Conservation (phyloP, 2,329 filamentous ascomycete species). For the Nannizzia gypsea region DNA sequence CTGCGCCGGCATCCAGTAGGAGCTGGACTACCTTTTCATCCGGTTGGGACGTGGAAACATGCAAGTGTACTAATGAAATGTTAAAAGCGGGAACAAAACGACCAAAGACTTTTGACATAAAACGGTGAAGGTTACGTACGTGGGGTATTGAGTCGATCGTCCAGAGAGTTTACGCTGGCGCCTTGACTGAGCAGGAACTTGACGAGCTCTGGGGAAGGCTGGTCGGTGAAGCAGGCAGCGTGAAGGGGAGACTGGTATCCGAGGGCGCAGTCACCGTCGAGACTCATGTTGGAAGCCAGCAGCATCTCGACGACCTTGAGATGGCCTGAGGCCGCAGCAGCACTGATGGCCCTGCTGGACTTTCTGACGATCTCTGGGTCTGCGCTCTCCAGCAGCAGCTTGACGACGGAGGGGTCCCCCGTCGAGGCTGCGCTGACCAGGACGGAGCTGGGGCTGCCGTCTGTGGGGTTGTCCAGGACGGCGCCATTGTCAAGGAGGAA, state of each 20-base stretch:
- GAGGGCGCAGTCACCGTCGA: background rate
- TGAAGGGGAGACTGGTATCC: conserved; percentile 1
- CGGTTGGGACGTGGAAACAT: background rate
- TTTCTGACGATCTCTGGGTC: background rate
- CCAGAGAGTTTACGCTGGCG: background rate
- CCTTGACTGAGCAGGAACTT: background rate
- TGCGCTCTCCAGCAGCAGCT: background rate
- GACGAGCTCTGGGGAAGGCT: background rate
- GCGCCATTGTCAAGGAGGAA: conserved; percentile 2
- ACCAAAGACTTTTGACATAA: background rate
- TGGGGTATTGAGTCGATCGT: background rate
- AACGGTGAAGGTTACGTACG: background rate
- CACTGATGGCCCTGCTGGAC: background rate
- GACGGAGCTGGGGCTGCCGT: background rate
- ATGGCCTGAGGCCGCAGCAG: background rate
- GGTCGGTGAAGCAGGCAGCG: background rate
- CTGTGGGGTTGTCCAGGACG: background rate
- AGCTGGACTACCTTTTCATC: background rate
- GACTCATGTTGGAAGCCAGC: background rate
- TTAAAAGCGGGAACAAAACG: background rate
- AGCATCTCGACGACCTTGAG: conserved; percentile 1
- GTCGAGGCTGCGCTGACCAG: background rate
- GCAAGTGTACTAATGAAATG: background rate
- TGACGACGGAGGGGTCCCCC: background rate
- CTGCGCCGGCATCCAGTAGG: conserved; percentile 1